phyloP scores from a whole-genome alignment of 257 asterid genomes.

The Linaria vulgaris region DNA sequence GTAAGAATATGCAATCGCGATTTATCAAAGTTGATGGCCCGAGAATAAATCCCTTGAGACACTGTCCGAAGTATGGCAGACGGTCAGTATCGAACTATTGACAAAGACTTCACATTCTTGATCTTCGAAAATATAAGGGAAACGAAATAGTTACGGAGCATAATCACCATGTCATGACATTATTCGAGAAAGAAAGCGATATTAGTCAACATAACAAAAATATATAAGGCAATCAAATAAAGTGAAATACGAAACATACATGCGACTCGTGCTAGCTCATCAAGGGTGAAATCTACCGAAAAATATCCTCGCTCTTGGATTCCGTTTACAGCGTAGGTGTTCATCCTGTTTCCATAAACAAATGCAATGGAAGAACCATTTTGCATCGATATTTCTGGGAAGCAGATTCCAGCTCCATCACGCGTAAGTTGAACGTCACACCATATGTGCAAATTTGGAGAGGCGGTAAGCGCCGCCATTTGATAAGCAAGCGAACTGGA shows the following conservation, averaged over 20 bases:
- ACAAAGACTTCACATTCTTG: not conserved
- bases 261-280: conserved; percentile 41
- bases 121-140: not conserved
- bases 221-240: conserved; percentile 1
- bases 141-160: too few species aligned
- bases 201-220: not conserved
- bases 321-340: conserved; percentile 60
- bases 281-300: conserved; percentile 59
- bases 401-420: conserved; percentile 78
- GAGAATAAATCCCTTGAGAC: conserved; percentile 56
- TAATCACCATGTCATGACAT: not conserved
- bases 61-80: conserved; percentile 46
- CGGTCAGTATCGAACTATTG: conserved; percentile 24
- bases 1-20: conserved; percentile 42
- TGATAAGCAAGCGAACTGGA: conserved; percentile 57
- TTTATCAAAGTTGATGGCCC: conserved; percentile 52
- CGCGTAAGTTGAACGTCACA: conserved; percentile 88
- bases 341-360: conserved; percentile 15
- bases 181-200: not conserved
- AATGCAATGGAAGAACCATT: conserved; percentile 38
- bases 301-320: conserved; percentile 53
- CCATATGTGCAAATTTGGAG: conserved; percentile 42
- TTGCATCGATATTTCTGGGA: conserved; percentile 56
- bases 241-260: conserved; percentile 46
- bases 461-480: conserved; percentile 36